Evolutionary conservation across 345 rosid species (phyloP).

Genomic region (Conringia planisiliqua): DNA sequence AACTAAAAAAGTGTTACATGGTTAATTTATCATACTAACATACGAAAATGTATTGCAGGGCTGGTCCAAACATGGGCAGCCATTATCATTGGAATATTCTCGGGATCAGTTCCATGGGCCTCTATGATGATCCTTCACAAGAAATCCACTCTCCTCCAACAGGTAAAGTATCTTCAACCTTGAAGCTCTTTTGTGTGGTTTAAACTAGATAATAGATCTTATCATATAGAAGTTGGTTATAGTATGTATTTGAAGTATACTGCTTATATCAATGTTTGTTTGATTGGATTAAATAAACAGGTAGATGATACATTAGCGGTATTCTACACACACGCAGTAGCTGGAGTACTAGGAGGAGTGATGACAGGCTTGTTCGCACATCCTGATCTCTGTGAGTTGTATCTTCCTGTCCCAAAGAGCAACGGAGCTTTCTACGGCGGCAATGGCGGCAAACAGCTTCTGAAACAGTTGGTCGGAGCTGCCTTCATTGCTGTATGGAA

Average conservation of each 20-base stretch:
- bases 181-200: neutral
- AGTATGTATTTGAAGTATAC: too few relatives aligned
- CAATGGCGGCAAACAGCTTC: constrained; percentile 56
- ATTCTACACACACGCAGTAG: constrained; percentile 95
- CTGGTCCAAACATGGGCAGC: constrained; percentile 94
- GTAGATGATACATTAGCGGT: constrained; percentile 87
- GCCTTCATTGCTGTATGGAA: constrained; percentile 69
- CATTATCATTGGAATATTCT: constrained; percentile 61
- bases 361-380: constrained; percentile 82
- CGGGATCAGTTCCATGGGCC: constrained; percentile 92
- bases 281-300: constrained; percentile 24
- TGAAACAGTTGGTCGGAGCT: constrained; percentile 79
- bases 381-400: constrained; percentile 55
- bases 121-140: constrained; percentile 96
- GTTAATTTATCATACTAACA: neutral
- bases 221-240: too few relatives aligned
- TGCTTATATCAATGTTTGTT: too few relatives aligned
- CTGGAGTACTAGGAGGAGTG: constrained; percentile 75
- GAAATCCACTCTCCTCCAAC: constrained; percentile 54
- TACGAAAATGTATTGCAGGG: constrained; percentile 39
- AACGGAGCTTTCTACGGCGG: constrained; percentile 85
- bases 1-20: too few relatives aligned
- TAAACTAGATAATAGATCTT: neutral
- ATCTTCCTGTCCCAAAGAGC: constrained; percentile 36
- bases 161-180: constrained; percentile 36